Conservation (phyloP, 805 yeast genomes). For the Zygosaccharomyces gambellarensis region DNA sequence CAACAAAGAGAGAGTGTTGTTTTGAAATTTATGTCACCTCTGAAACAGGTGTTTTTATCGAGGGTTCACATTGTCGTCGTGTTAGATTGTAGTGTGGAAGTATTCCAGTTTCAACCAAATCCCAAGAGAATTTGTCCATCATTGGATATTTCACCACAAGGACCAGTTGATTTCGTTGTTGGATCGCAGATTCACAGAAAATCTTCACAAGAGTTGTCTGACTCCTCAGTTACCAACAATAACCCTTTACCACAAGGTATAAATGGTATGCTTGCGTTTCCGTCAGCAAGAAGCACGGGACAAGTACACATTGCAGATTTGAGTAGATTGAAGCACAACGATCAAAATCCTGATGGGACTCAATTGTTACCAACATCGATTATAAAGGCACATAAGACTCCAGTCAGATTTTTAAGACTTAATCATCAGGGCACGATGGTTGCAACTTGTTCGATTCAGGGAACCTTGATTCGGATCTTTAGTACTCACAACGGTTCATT, state of each 20-base stretch:
- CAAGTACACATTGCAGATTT: constrained; percentile 31
- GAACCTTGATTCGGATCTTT: constrained; percentile 84
- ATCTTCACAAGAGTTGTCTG: constrained; percentile 8
- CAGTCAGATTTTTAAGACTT: constrained; percentile 61
- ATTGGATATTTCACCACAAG: constrained; percentile 19
- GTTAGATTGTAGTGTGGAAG: constrained; percentile 57
- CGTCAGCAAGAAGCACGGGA: constrained; percentile 25
- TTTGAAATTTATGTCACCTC: constrained; percentile 72
- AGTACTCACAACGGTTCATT: constrained; percentile 55
- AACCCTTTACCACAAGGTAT: constrained; percentile 6
- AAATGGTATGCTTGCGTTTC: constrained; percentile 24
- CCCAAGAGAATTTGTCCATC: constrained; percentile 51
- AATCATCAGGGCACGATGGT: constrained; percentile 72
- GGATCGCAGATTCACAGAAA: constrained; percentile 12
- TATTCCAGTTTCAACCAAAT: constrained; percentile 77
- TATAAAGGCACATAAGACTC: constrained; percentile 80
- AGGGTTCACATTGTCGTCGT: constrained; percentile 73
- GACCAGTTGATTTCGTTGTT: constrained; percentile 25
- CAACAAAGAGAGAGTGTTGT: constrained; percentile 67
- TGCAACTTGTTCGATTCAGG: constrained; percentile 87
- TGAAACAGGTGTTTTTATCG: constrained; percentile 68
- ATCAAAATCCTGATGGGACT: constrained; percentile 15
- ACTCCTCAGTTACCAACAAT: not conserved
- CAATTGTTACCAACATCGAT: constrained; percentile 37
- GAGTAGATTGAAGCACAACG: constrained; percentile 18